Base-by-base conservation (phyloP, 441 rosid genomes). In the Gossypium schwendimanii region DNA sequence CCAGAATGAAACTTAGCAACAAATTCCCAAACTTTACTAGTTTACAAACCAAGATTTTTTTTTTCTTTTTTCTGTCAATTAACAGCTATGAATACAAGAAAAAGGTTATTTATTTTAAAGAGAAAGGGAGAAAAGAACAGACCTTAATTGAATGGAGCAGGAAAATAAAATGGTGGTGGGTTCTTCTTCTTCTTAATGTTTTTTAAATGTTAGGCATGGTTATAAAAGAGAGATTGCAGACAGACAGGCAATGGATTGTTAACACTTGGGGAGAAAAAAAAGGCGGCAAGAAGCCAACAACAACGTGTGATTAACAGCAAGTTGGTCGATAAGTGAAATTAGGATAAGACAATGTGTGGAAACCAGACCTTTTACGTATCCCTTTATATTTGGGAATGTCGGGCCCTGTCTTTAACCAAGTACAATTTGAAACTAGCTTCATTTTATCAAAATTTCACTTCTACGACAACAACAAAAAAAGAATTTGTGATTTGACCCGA, bases 261-360 rank as follows among this genome's bases (percentile, higher is more conserved):
- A 41, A 58, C 17, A 41, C 68, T 11, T 41, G 18, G 26, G 7
- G 11, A 18, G 11, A 36, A 36, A 57, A 77, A 78, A 72, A 63
- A 53, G 80, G 21, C 24, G 45, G 44, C 60, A 50, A 67, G 15
- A 67, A 67, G 71, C n/a, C 23, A 26, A 15, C 21, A 59, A 26
- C 63, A 60, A 60, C 47, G 58, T 47, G 81, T 23, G 45, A 28
- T 6, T 11, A 23, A 21, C 12, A 21, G 75, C 71, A n/a, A 74
- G 12, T 33, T 57, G 63, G 80, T 77, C 79, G 66, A 80, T 39
- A 20, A 17, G 76, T 2, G 67, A 67, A 58, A 31, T 36, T 41
- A 52, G 84, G 87, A 84, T 84, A 82, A 84, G 85, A 80, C 76
- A 80, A 74, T 74, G 84, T 85, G 86, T 84, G 93, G 93, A 81